Evolutionary conservation across 495 filamentous ascomycete species (phyloP).

Genomic region (Aspergillus ostianus): DNA sequence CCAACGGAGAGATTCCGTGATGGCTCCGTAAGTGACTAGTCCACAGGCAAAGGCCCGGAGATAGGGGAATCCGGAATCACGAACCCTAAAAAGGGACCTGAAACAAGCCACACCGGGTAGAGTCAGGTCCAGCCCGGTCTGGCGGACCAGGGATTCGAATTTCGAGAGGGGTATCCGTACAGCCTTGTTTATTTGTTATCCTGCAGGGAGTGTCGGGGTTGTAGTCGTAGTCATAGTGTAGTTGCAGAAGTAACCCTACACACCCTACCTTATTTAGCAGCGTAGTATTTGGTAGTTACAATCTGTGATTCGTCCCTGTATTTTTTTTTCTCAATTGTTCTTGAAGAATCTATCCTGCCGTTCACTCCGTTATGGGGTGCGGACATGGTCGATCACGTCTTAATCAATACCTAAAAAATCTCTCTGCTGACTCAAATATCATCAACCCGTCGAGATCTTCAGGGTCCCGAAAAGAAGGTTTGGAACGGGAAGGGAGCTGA

Average conservation of each 20-base stretch:
- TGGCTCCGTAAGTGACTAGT: not conserved
- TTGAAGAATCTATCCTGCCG: not conserved
- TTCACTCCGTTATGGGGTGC: not conserved
- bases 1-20: not conserved
- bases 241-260: not conserved
- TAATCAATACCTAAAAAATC: not conserved
- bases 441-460: constrained; percentile 9
- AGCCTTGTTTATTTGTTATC: not conserved
- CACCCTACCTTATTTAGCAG: not conserved
- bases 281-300: too few relatives aligned
- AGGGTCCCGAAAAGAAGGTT: constrained; percentile 12
- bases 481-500: constrained; percentile 3
- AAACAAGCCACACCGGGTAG: not conserved
- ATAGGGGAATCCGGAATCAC: not conserved
- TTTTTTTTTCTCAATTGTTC: not conserved
- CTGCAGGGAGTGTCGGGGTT: not conserved
- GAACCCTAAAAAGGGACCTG: not conserved
- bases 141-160: not conserved
- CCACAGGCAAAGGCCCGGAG: not conserved
- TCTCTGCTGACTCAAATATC: constrained; percentile 6
- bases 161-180: too few relatives aligned
- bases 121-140: not conserved
- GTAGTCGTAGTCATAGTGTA: not conserved
- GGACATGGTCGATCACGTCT: not conserved
- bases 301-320: not conserved